Conservation (phyloP, 176 grass and related monocot species). For the Paspalum notatum region DNA sequence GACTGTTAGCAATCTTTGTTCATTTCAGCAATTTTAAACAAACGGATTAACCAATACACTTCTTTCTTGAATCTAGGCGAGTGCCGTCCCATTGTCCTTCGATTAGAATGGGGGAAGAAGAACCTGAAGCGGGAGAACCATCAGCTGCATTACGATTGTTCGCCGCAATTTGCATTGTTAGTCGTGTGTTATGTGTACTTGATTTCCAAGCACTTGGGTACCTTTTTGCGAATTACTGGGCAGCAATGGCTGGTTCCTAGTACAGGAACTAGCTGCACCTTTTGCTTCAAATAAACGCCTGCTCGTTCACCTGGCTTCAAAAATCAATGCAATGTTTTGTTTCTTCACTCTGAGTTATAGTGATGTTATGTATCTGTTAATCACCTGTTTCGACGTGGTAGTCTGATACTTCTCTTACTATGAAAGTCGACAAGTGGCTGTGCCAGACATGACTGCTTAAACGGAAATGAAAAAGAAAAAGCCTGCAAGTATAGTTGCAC, state of each 20-base stretch:
- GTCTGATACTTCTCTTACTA: background rate
- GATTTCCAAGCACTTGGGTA: background rate
- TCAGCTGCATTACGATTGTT: conserved; percentile 25
- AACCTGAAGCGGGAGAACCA: background rate
- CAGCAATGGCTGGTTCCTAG: conserved; percentile 23
- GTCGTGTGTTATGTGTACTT: conserved; percentile 26
- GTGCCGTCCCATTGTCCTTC: conserved; percentile 54
- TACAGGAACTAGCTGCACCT: conserved; percentile 13
- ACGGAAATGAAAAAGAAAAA: no score
- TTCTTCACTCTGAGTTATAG: background rate
- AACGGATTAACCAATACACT: background rate
- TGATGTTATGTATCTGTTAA: background rate
- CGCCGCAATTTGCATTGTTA: conserved; percentile 34
- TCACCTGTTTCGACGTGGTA: background rate
- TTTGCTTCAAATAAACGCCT: conserved; percentile 43
- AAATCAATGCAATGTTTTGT: conserved; percentile 39
- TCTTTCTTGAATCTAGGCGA: conserved; percentile 42
- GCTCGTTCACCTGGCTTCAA: conserved; percentile 5
- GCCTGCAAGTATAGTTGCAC: background rate
- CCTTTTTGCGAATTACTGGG: conserved; percentile 17
- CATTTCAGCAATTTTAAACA: background rate
- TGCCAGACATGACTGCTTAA: background rate
- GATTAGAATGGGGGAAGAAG: conserved; percentile 32
- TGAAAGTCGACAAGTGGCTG: background rate
- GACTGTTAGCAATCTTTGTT: background rate